A percentile compares a stretch with the other conserved stretches of the same genome.
phyloP scores from a whole-genome alignment of 2,329 filamentous ascomycete genomes.

The Ascocoryne sarcoides region DNA sequence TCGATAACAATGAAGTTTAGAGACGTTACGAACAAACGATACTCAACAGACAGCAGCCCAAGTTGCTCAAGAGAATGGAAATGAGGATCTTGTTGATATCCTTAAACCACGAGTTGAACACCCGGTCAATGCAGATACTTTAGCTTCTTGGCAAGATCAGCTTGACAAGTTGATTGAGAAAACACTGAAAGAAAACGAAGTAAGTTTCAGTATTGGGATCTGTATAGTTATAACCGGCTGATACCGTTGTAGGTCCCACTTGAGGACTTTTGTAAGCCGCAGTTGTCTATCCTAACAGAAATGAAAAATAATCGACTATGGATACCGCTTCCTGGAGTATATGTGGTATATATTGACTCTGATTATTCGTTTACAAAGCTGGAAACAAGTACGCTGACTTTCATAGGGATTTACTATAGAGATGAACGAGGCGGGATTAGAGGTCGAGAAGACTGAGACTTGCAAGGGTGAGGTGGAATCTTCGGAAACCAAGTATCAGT shows the following conservation, averaged over 20 bases:
- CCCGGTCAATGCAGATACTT: neutral
- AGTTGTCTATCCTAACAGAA: neutral
- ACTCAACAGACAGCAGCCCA: neutral
- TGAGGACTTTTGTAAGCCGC: neutral
- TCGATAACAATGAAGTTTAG: neutral
- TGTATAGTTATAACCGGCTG: neutral
- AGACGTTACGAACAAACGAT: neutral
- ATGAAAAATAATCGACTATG: neutral
- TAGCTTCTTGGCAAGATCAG: neutral
- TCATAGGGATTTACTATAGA: neutral
- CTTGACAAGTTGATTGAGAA: neutral
- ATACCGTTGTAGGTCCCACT: neutral
- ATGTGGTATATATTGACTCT: neutral
- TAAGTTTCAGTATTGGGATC: neutral
- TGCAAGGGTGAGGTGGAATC: neutral
- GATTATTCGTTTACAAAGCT: too few species aligned
- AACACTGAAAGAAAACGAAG: neutral
- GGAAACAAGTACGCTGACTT: neutral
- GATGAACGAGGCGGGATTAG: neutral
- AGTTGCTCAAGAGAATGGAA: neutral
- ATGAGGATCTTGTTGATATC: neutral
- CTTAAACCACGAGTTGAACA: neutral
- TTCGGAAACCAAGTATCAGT: neutral
- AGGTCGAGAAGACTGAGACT: neutral
- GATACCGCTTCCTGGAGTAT: neutral